These are phyloP conservation scores for Abelmoschus esculentus DNA, from an alignment of 345 rosid species.

Conservation along the genomic window DNA sequence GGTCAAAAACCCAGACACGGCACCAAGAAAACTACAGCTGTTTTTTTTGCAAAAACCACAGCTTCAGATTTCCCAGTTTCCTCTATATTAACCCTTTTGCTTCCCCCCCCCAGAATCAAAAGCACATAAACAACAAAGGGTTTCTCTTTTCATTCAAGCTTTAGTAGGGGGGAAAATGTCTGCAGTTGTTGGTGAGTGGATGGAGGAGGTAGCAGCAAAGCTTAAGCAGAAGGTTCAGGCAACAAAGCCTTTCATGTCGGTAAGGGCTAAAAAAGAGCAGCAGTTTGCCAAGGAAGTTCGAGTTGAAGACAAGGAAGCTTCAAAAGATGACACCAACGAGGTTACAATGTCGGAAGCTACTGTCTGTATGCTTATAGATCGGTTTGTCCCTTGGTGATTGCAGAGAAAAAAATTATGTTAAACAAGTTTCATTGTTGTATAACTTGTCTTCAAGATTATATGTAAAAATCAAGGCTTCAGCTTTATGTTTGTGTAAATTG, in stretches of 20 bases:
- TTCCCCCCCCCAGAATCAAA: neutral
- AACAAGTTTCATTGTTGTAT: no score
- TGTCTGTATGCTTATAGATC: conserved; percentile 69
- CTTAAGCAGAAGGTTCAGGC: conserved; percentile 38
- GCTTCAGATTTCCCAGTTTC: neutral
- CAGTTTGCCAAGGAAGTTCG: conserved; percentile 16
- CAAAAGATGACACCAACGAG: conserved; percentile 11
- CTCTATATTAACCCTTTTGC: neutral
- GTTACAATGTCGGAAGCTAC: conserved; percentile 50
- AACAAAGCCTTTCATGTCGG: conserved; percentile 24
- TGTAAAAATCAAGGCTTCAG: neutral
- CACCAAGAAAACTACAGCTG: neutral
- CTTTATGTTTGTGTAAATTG: neutral
- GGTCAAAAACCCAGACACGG: neutral
- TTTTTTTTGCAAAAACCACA: conserved; percentile 1
- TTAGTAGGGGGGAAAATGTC: conserved; percentile 24
- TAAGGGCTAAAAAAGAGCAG: conserved; percentile 10
- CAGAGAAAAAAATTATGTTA: no score
- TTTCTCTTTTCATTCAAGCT: neutral
- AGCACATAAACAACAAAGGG: neutral
- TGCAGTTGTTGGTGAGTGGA: conserved; percentile 42
- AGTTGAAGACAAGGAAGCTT: conserved; percentile 21
- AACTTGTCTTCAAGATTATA: neutral
- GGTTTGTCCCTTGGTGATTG: conserved; percentile 62
- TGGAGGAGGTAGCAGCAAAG: conserved; percentile 45